These are phyloP conservation scores for Alternaria longipes DNA, from an alignment of 2,329 filamentous ascomycete species.

Conservation along the genomic window DNA sequence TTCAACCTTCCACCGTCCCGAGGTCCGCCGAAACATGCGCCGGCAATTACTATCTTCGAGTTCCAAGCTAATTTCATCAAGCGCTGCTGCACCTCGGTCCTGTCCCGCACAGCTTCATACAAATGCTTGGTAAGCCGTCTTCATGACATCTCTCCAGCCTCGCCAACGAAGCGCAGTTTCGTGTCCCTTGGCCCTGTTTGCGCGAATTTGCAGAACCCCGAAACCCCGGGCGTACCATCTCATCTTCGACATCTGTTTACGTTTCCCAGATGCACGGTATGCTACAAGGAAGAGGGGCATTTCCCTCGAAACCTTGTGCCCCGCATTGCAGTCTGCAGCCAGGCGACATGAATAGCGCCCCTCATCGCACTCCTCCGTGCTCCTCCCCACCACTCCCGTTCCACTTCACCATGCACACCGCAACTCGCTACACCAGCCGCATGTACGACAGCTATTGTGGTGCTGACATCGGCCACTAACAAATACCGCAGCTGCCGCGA, in stretches of 20 bases:
- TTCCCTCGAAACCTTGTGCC: constrained; percentile 17
- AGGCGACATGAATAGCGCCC: constrained; percentile 10
- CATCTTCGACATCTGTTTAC: background rate
- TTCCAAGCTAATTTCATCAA: constrained; percentile 7
- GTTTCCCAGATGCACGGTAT: background rate
- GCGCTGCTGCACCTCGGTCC: constrained; percentile 7
- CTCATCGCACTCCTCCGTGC: constrained; percentile 2
- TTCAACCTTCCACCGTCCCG: background rate
- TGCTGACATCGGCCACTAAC: constrained; percentile 14
- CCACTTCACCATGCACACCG: constrained; percentile 31
- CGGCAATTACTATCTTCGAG: constrained; percentile 3
- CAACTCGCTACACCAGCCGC: constrained; percentile 20
- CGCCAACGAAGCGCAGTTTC: background rate
- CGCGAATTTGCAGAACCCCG: background rate
- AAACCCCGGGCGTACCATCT: background rate
- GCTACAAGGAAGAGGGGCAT: constrained; percentile 18
- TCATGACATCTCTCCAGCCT: background rate
- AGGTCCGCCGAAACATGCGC: constrained; percentile 6
- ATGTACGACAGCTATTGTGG: background rate
- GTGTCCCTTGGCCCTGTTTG: background rate
- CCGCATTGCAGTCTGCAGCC: constrained; percentile 21
- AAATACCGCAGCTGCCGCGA: constrained; percentile 13
- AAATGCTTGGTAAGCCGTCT: constrained; percentile 2
- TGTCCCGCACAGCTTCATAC: constrained; percentile 1
- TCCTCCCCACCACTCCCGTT: constrained; percentile 13